Evolutionary conservation across 176 grass and related monocot species (phyloP).

Genomic region (Sorghum bicolor): Sorghum_bicolor_NCBIv3 NC_012875.2:56109001-56109500

Average conservation of each 20-base stretch:
- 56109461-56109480: neutral
- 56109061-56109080: no score
- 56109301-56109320: conserved; percentile 57
- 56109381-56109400: neutral
- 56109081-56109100: neutral
- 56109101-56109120: neutral
- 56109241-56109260: conserved; percentile 35
- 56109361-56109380: no score
- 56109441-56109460: neutral
- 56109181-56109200: neutral
- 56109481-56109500: neutral
- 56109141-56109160: neutral
- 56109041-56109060: no score
- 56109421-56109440: neutral
- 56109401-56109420: no score
- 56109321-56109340: conserved; percentile 63
- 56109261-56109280: conserved; percentile 42
- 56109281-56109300: conserved; percentile 63
- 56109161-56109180: neutral
- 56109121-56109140: neutral
- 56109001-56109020: no score
- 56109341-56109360: neutral
- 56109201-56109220: neutral
- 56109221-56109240: neutral
- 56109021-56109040: no score